Evolutionary conservation across 176 grass and related monocot species (phyloP), one percentile per base, ranked within the genome.

Genomic region (Bothriochloa decipiens): DNA sequence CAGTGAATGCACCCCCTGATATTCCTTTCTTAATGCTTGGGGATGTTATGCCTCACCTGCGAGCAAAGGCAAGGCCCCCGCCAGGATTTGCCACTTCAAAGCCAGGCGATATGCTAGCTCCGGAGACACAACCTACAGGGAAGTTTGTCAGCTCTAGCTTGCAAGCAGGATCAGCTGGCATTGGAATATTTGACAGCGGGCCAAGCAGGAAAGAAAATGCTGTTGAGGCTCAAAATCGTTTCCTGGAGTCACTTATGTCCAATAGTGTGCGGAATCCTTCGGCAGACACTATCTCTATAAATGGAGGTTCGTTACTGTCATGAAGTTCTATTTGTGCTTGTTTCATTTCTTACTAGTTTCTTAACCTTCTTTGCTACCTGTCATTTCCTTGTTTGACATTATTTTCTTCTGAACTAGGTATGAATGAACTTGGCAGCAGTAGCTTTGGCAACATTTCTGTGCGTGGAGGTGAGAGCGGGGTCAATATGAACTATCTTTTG

Each of bases 1-100:
- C 88, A 81, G 86, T 53, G 40, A 92, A 83, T 89, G 90, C 81
- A 46, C 87, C 88, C 20, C 74, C 79, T 74, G 91, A 99, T 87
- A 60, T 88, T 58, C 97, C 93, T 89, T 96, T 99, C 85, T 88
- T 89, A 74, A 78, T 90, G 73, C 93, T 99, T 86, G 97, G 97
- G 62, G 97, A 99, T 89, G 90, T 92, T 86, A 99, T 99, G 97
- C 97, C 97, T 33, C 93, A 99, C 75, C 74, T 99, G 78, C 76
- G 90, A 89, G 87, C 89, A 68, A 99, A 99, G 86, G 93, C 84
- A 67, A 86, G 88, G 53, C 97, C 97, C 82, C 97, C 97, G 52
- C 97, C 97, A 87, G 97, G 97, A 28, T 99, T 99, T 87, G 82
- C 81, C 55, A 72, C 86, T 67, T 72, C 87, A 85, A 94, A 93